These are phyloP conservation scores for Ogataea polymorpha DNA, from an alignment of 805 yeast species.

Conservation along the genomic window DNA sequence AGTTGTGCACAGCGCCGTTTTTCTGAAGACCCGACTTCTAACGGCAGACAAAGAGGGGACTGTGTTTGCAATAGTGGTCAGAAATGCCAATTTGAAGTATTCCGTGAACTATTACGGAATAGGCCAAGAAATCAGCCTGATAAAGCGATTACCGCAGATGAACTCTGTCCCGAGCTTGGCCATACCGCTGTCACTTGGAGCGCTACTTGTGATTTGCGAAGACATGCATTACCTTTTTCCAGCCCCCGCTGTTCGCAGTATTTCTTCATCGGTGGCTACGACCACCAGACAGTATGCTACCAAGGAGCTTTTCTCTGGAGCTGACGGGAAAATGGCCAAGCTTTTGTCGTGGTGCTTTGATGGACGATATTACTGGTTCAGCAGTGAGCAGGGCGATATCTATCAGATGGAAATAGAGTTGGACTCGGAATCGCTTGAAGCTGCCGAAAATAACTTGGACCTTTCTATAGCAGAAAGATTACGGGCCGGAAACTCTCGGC, in stretches of 20 bases:
- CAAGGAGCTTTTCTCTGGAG: constrained; percentile 6
- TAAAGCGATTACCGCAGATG: constrained; percentile 14
- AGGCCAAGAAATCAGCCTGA: constrained; percentile 1
- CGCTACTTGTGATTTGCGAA: constrained; percentile 19
- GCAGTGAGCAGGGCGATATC: constrained; percentile 11
- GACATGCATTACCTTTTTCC: constrained; percentile 19
- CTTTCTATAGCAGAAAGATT: constrained; percentile 16
- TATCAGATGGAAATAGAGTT: constrained; percentile 2
- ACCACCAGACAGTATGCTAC: constrained; percentile 8
- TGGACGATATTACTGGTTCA: constrained; percentile 1
- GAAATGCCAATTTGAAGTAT: constrained; percentile 20
- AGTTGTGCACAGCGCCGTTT: constrained; percentile 13
- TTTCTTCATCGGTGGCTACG: constrained; percentile 1
- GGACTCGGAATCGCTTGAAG: constrained; percentile 1
- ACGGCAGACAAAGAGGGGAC: constrained; percentile 9
- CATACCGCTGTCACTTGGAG: constrained; percentile 16
- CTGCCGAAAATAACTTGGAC: constrained; percentile 3
- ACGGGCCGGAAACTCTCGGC: neutral
- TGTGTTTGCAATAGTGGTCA: constrained; percentile 13
- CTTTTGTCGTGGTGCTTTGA: constrained; percentile 9
- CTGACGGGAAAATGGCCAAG: constrained; percentile 12
- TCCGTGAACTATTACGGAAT: constrained; percentile 16
- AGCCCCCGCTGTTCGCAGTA: constrained; percentile 8
- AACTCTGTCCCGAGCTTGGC: constrained; percentile 15
- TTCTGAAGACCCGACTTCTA: constrained; percentile 6